Base-by-base conservation (phyloP, 371 early-diverging fungal genomes). In the Polyrhizophydium stewartii region DNA sequence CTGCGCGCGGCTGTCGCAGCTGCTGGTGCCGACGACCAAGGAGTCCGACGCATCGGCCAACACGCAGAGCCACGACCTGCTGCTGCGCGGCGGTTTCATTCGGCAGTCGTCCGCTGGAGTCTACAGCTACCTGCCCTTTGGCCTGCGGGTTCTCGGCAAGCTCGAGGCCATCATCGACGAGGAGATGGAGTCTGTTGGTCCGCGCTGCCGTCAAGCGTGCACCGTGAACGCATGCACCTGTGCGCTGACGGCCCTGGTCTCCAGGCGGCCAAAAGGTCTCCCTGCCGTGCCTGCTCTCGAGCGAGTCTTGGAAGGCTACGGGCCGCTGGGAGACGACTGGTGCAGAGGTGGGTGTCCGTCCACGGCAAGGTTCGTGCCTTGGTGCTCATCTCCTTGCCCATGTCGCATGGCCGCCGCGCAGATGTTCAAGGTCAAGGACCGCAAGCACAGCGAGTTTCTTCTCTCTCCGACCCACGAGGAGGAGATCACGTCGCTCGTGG, bases 381-480 rank as follows among this genome's bases (percentile, higher is more conserved):
- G 56, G 41, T 41, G 49, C 43, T 1, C 10, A 25, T 13, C 21
- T 21, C 7, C 5, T 49, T 33, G 32, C 17, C 37, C 2, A 24
- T 40, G 19, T 47, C 51, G 28, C n/a, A 38, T 35, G 17, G 10
- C 27, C 2, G 27, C 56, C 22, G 1, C 19, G 30, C 51, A 85
- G 85, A 79, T 92, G 60, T 91, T 92, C 66, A 83, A 85, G 30
- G 66, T 93, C 22, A 75, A 86, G 62, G 95, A 93, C 79, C 85
- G 95, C 30, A 89, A 86, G 56, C 84, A 80, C 2, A 64, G 82
- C 3, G 87, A 86, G 33, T 81, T 88, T 57, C 59, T 89, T 35
- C 70, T 95, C 27, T 89, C 90, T 1, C 96, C 96, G 0, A 95
- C 96, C 1, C 92, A 92, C 63, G 96, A 95, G 67, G 96, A 95